Percentiles rank a stretch among this genome's conserved stretches.
These are phyloP conservation scores for Onygenales sp. DNA, from an alignment of 2,329 filamentous ascomycete species.

Conservation along the genomic window DNA sequence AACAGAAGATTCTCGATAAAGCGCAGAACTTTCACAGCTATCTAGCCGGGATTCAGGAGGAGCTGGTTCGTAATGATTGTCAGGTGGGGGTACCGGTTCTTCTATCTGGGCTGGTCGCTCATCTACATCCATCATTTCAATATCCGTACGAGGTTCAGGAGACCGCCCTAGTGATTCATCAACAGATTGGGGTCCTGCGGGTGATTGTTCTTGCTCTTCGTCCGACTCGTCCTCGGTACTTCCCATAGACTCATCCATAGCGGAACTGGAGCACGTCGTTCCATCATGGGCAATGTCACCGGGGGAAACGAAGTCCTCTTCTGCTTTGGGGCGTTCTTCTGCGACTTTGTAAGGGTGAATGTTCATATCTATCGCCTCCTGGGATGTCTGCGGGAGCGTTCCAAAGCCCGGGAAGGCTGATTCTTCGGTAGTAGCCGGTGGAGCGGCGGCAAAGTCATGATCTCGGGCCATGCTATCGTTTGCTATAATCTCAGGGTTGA, in stretches of 20 bases:
- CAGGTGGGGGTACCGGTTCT: background rate
- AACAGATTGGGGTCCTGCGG: background rate
- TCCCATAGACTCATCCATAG: constrained; percentile 31
- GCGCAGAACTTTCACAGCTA: background rate
- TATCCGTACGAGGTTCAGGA: background rate
- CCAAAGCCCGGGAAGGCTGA: background rate
- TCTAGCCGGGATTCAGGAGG: background rate
- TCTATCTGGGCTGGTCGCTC: background rate
- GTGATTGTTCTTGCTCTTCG: background rate
- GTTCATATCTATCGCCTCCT: constrained; percentile 9
- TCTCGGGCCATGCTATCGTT: background rate
- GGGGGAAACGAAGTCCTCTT: constrained; percentile 6
- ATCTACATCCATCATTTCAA: background rate
- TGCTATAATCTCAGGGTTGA: background rate
- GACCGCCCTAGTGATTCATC: background rate
- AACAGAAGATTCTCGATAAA: constrained; percentile 21
- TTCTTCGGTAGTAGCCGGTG: background rate
- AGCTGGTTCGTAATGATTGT: constrained; percentile 7
- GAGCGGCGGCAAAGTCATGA: background rate
- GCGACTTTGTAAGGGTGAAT: constrained; percentile 8
- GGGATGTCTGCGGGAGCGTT: constrained; percentile 5
- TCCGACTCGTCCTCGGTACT: constrained; percentile 6
- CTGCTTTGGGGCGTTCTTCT: constrained; percentile 8
- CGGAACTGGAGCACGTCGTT: constrained; percentile 21
- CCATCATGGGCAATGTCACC: constrained; percentile 9